Evolutionary conservation across 2,329 filamentous ascomycete genomes (phyloP).

Genomic region (Diaporthe ampelina): DNA sequence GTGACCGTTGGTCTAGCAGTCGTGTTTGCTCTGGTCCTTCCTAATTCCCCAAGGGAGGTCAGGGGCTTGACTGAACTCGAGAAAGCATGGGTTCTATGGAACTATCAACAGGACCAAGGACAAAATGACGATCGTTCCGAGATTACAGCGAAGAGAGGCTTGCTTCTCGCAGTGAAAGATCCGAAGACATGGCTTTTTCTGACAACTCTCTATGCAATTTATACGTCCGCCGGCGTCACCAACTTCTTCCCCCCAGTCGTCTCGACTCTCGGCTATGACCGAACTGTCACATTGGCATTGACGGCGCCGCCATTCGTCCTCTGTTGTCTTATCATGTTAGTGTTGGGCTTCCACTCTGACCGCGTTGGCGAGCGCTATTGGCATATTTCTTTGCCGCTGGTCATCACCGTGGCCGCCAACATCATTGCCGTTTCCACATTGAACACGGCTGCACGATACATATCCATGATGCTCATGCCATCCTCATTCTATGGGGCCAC

Average conservation of each 20-base stretch:
- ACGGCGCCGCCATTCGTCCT: constrained; percentile 10
- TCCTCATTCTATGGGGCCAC: background rate
- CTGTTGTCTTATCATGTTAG: constrained; percentile 2
- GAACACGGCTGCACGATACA: background rate
- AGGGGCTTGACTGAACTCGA: background rate
- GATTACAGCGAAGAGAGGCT: background rate
- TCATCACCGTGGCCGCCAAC: background rate
- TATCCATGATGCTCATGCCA: constrained; percentile 12
- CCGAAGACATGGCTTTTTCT: constrained; percentile 8
- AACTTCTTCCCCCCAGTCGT: constrained; percentile 11
- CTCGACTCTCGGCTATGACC: constrained; percentile 4
- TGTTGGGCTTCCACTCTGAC: constrained; percentile 9
- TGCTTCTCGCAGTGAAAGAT: background rate
- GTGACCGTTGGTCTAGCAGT: constrained; percentile 41
- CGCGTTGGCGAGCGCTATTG: constrained; percentile 6
- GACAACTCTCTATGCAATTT: background rate
- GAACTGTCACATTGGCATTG: background rate
- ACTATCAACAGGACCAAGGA: constrained; percentile 1
- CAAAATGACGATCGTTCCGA: constrained; percentile 11
- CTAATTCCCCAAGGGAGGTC: background rate
- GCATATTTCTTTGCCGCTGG: background rate
- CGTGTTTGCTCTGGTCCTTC: background rate
- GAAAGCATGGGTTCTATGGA: background rate
- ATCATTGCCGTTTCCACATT: constrained; percentile 10
- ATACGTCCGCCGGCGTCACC: constrained; percentile 13